Percentiles rank a stretch among this genome's conserved stretches.
phyloP scores from a whole-genome alignment of 306 rosid species.

The Cucurbita moschata region DNA sequence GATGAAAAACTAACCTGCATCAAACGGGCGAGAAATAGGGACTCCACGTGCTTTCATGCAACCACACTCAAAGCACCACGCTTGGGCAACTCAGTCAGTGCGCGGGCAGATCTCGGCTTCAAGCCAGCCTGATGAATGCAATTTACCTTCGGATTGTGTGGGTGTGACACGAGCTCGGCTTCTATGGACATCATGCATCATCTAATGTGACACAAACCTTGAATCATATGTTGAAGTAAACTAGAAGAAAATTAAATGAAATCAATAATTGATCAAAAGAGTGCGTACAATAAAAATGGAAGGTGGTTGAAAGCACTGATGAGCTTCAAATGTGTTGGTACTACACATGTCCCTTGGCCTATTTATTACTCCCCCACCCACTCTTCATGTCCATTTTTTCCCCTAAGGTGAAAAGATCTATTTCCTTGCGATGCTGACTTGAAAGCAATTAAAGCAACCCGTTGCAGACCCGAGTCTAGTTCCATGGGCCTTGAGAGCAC shows the following conservation, averaged over 20 bases:
- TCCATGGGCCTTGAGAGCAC: too few relatives aligned
- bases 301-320: constrained; percentile 8
- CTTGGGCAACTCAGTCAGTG: too few relatives aligned
- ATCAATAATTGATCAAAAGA: constrained; percentile 2
- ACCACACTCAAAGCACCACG: too few relatives aligned
- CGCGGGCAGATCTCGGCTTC: too few relatives aligned
- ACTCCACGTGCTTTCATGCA: too few relatives aligned
- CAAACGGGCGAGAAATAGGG: too few relatives aligned
- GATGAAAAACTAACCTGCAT: too few relatives aligned
- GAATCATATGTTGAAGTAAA: neutral
- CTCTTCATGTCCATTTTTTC: constrained; percentile 4
- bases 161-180: too few relatives aligned
- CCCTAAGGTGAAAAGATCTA: constrained; percentile 12
- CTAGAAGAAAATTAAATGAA: neutral
- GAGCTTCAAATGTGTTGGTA: constrained; percentile 2
- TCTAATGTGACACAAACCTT: neutral
- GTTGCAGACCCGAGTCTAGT: neutral
- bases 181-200: neutral
- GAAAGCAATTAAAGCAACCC: constrained; percentile 5
- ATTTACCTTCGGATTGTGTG: too few relatives aligned
- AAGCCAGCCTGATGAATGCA: too few relatives aligned
- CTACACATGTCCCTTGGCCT: constrained; percentile 17
- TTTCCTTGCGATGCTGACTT: constrained; percentile 22
- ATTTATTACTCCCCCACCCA: constrained; percentile 24
- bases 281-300: neutral